These are phyloP conservation scores for Botryosphaeria dothidea DNA, from an alignment of 2,329 filamentous ascomycete species.

Conservation along the genomic window DNA sequence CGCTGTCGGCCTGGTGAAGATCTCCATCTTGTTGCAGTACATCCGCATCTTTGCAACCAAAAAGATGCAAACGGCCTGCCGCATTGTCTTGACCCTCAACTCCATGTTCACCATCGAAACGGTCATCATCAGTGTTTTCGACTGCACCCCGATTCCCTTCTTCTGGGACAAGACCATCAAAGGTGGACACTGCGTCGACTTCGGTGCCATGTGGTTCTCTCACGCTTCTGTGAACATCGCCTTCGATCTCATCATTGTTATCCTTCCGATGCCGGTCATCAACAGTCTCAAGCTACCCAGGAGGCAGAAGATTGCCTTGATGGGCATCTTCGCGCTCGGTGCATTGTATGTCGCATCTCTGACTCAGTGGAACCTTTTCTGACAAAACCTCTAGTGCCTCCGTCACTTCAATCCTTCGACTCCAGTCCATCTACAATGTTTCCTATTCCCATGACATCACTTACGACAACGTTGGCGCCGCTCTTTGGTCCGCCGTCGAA, in stretches of 20 bases:
- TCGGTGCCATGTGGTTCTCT: constrained; percentile 31
- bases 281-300: constrained; percentile 30
- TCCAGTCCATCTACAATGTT: constrained; percentile 30
- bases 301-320: constrained; percentile 32
- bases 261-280: constrained; percentile 35
- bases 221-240: constrained; percentile 36
- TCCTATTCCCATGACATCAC: constrained; percentile 34
- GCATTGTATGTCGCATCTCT: constrained; percentile 25
- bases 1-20: constrained; percentile 33
- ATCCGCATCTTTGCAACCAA: constrained; percentile 32
- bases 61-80: constrained; percentile 27
- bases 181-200: constrained; percentile 25
- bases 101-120: constrained; percentile 25
- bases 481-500: constrained; percentile 32
- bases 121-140: constrained; percentile 30
- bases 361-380: background rate
- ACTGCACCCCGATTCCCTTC: constrained; percentile 30
- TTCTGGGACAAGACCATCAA: constrained; percentile 28
- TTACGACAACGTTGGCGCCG: constrained; percentile 35
- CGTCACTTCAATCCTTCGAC: constrained; percentile 35
- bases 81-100: constrained; percentile 29
- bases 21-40: constrained; percentile 38
- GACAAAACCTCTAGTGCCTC: constrained; percentile 27
- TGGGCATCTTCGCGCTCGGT: constrained; percentile 36
- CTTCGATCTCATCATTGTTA: constrained; percentile 31